Base-by-base conservation (phyloP, 352 stramenopile species). In the Pythium plurisporium region DNA sequence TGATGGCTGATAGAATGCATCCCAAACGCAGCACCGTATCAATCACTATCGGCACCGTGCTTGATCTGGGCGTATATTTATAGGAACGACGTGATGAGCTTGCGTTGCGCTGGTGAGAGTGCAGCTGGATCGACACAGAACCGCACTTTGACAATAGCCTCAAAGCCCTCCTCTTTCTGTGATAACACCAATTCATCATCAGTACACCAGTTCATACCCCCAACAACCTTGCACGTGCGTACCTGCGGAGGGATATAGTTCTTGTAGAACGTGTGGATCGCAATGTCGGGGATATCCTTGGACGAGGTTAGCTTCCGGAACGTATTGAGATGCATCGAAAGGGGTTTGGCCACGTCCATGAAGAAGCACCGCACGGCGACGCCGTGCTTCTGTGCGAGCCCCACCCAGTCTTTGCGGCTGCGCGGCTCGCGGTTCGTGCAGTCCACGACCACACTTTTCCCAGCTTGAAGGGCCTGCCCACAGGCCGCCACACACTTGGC, bases 231-330 rank as follows among this genome's bases (percentile, higher is more conserved):
- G 11, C 25, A 4, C n/a, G n/a, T n/a, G 63, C 63, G 38, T 38
- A 81, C 72, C 30, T 72, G 62, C 0, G 84, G 84, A 3, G 55
- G 19, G 20, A 84, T 67, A 33, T 86, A 61, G 56, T 86, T 93
- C 59, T 93, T 94, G 66, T 85, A 96, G 64, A 92, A 96, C 23
- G 78, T 78, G 47, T 96, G 86, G 66, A 96, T 95, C 15, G 86
- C 85, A 40, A 96, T 81, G 30, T 87, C 81, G 0, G 87, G 87
- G 31, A 96, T 83, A 57, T 86, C 88, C 41, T 89, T 86, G 46
- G 73, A 57, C 34, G 76, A 70, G 22, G 69, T 90, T 26, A 95
- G 65, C 46, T 74, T 87, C 15, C 87, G 77, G 44, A 90, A 96
- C 3, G 73, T 79, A 61, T 96, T 96, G 27, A 96, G 50, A 38